Percentiles rank a stretch among this genome's conserved stretches.
These are phyloP conservation scores for Monascus ruber DNA, from an alignment of 2,329 filamentous ascomycete species.

Conservation along the genomic window DNA sequence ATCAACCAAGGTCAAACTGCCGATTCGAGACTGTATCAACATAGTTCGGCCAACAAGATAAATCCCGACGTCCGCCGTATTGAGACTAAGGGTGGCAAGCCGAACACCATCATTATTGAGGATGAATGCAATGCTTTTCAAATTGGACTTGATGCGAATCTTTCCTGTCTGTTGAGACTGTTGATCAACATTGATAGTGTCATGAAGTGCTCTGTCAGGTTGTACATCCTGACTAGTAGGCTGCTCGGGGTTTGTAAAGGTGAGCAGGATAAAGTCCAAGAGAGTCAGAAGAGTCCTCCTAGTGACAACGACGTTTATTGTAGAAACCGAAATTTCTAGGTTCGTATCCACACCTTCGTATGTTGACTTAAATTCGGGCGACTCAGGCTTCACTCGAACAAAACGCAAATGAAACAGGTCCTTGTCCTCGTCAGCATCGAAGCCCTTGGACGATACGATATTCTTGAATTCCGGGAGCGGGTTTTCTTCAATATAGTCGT, in stretches of 20 bases:
- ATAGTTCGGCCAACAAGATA: constrained; percentile 79
- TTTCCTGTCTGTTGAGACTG: constrained; percentile 47
- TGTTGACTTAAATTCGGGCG: constrained; percentile 82
- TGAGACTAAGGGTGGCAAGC: constrained; percentile 82
- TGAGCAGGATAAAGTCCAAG: constrained; percentile 85
- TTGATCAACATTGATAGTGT: constrained; percentile 15
- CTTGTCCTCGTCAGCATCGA: constrained; percentile 56
- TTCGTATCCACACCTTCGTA: constrained; percentile 94
- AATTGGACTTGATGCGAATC: constrained; percentile 82
- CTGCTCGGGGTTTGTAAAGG: constrained; percentile 61
- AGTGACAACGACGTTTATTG: constrained; percentile 92
- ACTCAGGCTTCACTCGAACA: constrained; percentile 75
- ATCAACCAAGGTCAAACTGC: constrained; percentile 78
- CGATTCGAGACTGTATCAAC: constrained; percentile 75
- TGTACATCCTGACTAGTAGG: constrained; percentile 26
- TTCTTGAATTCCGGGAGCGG: constrained; percentile 87
- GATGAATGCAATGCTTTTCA: constrained; percentile 88
- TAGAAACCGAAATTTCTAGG: constrained; percentile 79
- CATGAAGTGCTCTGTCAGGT: constrained; percentile 17
- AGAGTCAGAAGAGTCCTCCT: constrained; percentile 83
- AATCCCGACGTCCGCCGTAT: constrained; percentile 81
- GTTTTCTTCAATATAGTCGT: constrained; percentile 86
- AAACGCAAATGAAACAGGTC: constrained; percentile 84
- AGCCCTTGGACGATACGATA: constrained; percentile 85
- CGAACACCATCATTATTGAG: constrained; percentile 96